Evolutionary conservation across 805 yeast genomes (phyloP), one percentile per base, ranked within the genome.

Genomic region (Lipomyces mesembrius): DNA sequence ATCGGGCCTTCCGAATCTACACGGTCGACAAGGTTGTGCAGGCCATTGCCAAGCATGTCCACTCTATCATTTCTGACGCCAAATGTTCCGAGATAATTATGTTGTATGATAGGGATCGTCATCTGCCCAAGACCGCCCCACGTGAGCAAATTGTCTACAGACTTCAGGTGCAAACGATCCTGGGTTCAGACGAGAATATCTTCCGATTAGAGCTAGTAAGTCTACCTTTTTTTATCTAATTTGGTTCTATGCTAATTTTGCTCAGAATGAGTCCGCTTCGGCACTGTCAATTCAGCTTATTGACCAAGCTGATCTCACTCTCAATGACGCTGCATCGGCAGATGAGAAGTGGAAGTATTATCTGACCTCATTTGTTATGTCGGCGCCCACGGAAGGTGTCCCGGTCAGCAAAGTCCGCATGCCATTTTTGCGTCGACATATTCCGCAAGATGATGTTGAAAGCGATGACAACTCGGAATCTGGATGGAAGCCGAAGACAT

Each of bases 351-450:
- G 97, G 90, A 93, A 92, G 76, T 94, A 95, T 80, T 95, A 95
- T 76, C 84, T 95, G 60, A 94, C 98, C 0, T 90, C 96, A 55
- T 95, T 90, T 77, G 85, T 93, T 55, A 89, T 95, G 90, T 89
- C 97, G 2, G 96, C 92, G 74, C 98, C 99, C 51, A 95, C 99
- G 1, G 99, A 95, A 78, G 98, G 98, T 37, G 89, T 95, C 20
- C 88, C 92, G 20, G 86, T 91, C 22, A 87, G 89, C 55, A 87
- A 87, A 71, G 84, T 95, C 63, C 84, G 85, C 69, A 82, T 91
- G 77, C 98, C 98, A 32, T 90, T 94, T 78, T 80, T 91, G 71
- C 88, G 87, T 72, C 76, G 83, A 32, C 72, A 78, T 52, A 63
- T 80, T 53, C 73, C 73, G 12, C 73, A 68, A n/a, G 75, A 72